Base-by-base conservation (phyloP, 164 flowering plant species). In the Macadamia integrifolia region DNA sequence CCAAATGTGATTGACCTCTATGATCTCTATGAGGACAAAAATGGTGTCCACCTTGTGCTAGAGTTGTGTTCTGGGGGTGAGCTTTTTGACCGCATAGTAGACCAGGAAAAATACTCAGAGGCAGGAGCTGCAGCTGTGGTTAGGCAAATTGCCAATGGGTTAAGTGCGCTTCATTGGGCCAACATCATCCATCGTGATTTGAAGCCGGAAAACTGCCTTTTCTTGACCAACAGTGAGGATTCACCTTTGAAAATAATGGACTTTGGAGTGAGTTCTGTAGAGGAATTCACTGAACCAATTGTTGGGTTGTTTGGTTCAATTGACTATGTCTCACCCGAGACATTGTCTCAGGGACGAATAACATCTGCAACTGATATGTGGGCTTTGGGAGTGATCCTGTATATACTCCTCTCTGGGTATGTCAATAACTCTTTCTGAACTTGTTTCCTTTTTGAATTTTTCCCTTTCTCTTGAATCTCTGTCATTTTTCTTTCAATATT, bases 161-260 rank as follows among this genome's bases (percentile, higher is more conserved):
- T 90, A 69, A 75, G 31, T 0, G 88, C 87, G 1, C 78, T 86
- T 58, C 92, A 90, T 62, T 57, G 42, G 66, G 87, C 84, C 0
- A 77, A 79, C 68, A 87, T 88, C 59, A 77, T 90, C 11, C 96
- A 90, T 50, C 76, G 92, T 48, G 96, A 90, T 62, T 81, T 90
- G 79, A 90, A 90, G 79, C 96, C 92, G 0, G 96, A 90, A 79
- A 90, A 90, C 68, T 90, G 89, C 66, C 78, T 90, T 50, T 86
- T 90, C 72, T 71, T 85, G 69, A 71, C 80, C 23, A 50, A 62
- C 7, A 72, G 61, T 12, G 74, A 81, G 44, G 71, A 73, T 62
- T 86, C 96, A 15, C 81, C 96, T 14, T 72, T 90, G 88, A 90
- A 90, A 80, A 86, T 86, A n/a, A 86, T 86, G 91, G 96, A 90